Evolutionary conservation across 1,139 yeast genomes (phyloP).

Genomic region (Yamadazyma spencermartinsiae): DNA sequence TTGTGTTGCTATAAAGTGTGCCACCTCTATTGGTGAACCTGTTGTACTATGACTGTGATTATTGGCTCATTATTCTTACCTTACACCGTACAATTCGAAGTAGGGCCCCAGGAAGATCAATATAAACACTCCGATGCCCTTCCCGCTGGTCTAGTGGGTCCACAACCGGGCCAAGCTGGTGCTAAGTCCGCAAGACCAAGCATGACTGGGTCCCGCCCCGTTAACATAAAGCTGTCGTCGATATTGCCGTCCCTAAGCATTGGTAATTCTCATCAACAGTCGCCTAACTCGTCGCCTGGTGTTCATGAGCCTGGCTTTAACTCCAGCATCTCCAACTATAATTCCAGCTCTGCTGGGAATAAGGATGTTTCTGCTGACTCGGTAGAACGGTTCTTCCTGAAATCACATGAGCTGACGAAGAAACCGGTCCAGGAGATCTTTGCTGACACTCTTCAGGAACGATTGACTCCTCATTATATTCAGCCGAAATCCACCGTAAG

Average conservation of each 20-base stretch:
- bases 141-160: not conserved
- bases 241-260: constrained; percentile 24
- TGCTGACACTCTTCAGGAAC: constrained; percentile 17
- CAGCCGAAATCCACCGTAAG: constrained; percentile 46
- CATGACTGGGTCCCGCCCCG: constrained; percentile 12
- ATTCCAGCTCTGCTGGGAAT: not conserved
- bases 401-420: constrained; percentile 9
- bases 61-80: constrained; percentile 68
- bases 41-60: constrained; percentile 50
- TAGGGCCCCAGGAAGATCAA: constrained; percentile 25
- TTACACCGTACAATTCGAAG: constrained; percentile 69
- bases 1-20: too few species aligned
- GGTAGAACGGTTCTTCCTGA: constrained; percentile 33
- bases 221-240: constrained; percentile 17
- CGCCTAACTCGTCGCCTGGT: constrained; percentile 20
- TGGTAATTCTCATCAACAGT: constrained; percentile 19
- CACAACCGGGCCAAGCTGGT: not conserved
- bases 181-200: constrained; percentile 10
- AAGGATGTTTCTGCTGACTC: constrained; percentile 8
- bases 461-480: constrained; percentile 35
- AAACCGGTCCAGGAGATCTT: constrained; percentile 12
- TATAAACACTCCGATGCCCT: not conserved
- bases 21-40: not conserved
- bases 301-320: constrained; percentile 7
- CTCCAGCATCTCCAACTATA: not conserved